Evolutionary conservation across 2,329 filamentous ascomycete genomes (phyloP).

Genomic region (Alternaria angustiovoidea): DNA sequence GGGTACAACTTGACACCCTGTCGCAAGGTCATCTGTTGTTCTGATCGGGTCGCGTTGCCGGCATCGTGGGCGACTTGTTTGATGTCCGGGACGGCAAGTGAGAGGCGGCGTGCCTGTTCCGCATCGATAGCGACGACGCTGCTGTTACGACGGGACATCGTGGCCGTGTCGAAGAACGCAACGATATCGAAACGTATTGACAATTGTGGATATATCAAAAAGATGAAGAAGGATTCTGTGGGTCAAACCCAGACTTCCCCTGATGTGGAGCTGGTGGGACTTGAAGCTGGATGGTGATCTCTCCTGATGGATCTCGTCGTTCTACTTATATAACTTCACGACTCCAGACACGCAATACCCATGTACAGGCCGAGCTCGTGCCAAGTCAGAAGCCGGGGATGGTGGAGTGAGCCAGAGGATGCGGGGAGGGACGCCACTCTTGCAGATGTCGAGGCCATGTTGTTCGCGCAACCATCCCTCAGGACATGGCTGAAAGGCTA

Average conservation of each 20-base stretch:
- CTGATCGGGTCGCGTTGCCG: slow-evolving; percentile 52
- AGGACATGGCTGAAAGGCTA: slow-evolving; percentile 19
- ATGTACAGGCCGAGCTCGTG: slow-evolving; percentile 20
- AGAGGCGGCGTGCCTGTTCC: slow-evolving; percentile 42
- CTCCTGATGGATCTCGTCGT: slow-evolving; percentile 20
- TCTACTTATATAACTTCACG: slow-evolving; percentile 33
- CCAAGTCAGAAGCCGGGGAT: slow-evolving; percentile 28
- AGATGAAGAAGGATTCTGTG: slow-evolving; percentile 2
- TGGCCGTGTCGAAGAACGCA: slow-evolving; percentile 15
- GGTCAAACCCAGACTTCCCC: slow-evolving; percentile 23
- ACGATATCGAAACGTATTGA: neutral
- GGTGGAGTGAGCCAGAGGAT: slow-evolving; percentile 33
- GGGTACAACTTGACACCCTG: slow-evolving; percentile 84
- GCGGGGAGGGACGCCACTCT: slow-evolving; percentile 32
- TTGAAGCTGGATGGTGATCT: slow-evolving; percentile 21
- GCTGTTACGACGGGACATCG: slow-evolving; percentile 45
- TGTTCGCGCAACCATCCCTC: slow-evolving; percentile 9
- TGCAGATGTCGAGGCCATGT: slow-evolving; percentile 16
- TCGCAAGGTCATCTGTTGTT: slow-evolving; percentile 63
- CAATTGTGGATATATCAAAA: slow-evolving; percentile 1
- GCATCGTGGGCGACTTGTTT: slow-evolving; percentile 40
- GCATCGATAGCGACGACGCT: slow-evolving; percentile 43
- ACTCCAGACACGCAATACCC: slow-evolving; percentile 17
- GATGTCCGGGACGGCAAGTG: slow-evolving; percentile 39
- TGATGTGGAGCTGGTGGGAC: slow-evolving; percentile 26